Evolutionary conservation across 306 rosid species (phyloP).

Genomic region (Vachellia collinsii): DNA sequence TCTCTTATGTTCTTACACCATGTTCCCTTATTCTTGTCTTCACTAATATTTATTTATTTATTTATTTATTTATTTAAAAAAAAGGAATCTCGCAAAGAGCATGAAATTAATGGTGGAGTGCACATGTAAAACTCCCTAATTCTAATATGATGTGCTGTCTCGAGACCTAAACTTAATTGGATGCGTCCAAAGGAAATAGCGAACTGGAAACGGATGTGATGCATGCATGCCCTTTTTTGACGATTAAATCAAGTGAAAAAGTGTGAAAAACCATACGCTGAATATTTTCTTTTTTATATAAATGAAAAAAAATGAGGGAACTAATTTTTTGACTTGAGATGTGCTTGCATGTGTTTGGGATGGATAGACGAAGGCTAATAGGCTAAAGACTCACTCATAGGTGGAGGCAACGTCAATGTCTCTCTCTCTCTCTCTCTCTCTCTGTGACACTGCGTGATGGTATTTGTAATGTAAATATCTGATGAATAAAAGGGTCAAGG

Average conservation of each 20-base stretch:
- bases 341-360: conserved; percentile 46
- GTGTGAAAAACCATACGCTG: not conserved
- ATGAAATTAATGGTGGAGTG: not conserved
- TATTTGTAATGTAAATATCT: conserved; percentile 28
- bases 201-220: not conserved
- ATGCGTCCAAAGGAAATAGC: too few relatives aligned
- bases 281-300: too few relatives aligned
- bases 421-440: not conserved
- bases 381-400: conserved; percentile 13
- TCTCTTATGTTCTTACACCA: too few relatives aligned
- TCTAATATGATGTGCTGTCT: not conserved
- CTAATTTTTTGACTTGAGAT: conserved; percentile 53
- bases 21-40: too few relatives aligned
- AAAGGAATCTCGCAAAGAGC: not conserved
- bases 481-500: conserved; percentile 35
- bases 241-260: conserved; percentile 34
- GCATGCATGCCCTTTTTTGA: conserved; percentile 56
- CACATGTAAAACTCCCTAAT: not conserved
- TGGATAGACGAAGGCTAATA: not conserved
- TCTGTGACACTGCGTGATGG: not conserved
- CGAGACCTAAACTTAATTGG: not conserved
- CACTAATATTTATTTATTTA: too few relatives aligned
- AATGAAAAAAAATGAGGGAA: conserved; percentile 18
- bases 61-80: too few relatives aligned
- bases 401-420: conserved; percentile 24